Base-by-base conservation (phyloP, 305 asterid genomes). In the Rubia peregrina region DNA sequence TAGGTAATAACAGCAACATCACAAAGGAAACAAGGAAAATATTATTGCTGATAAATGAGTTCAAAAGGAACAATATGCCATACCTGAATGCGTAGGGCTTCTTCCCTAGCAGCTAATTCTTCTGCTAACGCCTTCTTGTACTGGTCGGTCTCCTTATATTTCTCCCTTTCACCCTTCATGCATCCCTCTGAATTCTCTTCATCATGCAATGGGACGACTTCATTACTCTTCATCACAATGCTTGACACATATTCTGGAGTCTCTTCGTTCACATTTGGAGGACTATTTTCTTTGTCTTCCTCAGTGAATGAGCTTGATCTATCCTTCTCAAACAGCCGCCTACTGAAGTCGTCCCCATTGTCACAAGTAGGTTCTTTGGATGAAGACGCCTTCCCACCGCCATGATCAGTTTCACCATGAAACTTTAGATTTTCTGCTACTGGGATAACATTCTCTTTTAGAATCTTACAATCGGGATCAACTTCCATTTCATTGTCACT, bases 91-190 rank as follows among this genome's bases (percentile, higher is more conserved):
- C 60, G 85, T 74, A 94, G 68, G 1, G 82, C 88, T 79, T 76
- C 75, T 76, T 84, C 83, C 69, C 98, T 82, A 33, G 90, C 86
- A 61, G 95, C 95, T 88, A 78, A 78, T 75, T 94, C 99, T 85
- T 87, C 92, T 83, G 87, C 95, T 51, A 78, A 61, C 43, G 93
- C 95, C 72, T 80, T 87, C 80, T 84, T 88, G 80, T 88, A 94
- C 75, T 89, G 96, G 62, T 90, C 95, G 4, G 99, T 94, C 80
- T 94, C 98, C 86, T 94, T 94, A 22, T 80, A 84, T 77, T 82
- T 88, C 76, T 94, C 99, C 44, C 93, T 87, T 42, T 80, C 92
- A 73, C 49, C 76, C 68, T 83, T 69, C 41, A 89, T 60, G 68
- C 78, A 77, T 65, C 77, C 78, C 77, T 70, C 80, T 11, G 7